Evolutionary conservation across 2,329 filamentous ascomycete species (phyloP), one percentile per base, ranked within the genome.

Genomic region (Xylaria sp.): DNA sequence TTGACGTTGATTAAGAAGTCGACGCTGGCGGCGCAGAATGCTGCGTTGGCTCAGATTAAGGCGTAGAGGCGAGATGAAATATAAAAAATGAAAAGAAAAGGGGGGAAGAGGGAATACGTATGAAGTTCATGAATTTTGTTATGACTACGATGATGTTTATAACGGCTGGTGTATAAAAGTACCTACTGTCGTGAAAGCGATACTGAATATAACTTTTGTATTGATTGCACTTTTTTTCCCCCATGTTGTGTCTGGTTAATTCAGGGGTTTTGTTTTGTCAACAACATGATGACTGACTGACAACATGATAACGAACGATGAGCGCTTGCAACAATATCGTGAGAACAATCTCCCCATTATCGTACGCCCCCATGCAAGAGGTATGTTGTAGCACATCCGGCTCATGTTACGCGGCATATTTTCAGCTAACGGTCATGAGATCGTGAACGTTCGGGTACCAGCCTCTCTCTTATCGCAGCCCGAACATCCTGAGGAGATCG

Each of bases 401-500:
- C 5, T 30, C 23, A 30, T 30, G 23, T 30, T 30, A 30, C 23
- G 23, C 23, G 4, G 23, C 23, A 30, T 30, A 30, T 30, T 30
- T 30, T 30, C 23, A 30, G 23, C 23, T 30, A 30, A 23, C 23
- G 23, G 23, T 23, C 23, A 16, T 16, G 23, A 23, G 23, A 30
- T 30, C 23, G 23, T 30, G 23, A 30, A 5, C 3, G 2, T 30
- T 30, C 23, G 23, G 23, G 23, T 30, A 3, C 3, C 19, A 39
- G 16, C 35, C 11, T 11, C 5, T 9, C 16, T n/a, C 2, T 49
- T 18, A 50, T 62, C 47, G 63, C 47, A 83, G 65, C 1, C 73
- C 70, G 46, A 75, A 71, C 58, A 80, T 75, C 66, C 78, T 76
- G 52, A 94, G 74, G 23, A 93, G 76, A 72, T 94, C 87, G 70